phyloP scores from a whole-genome alignment of 1,139 yeast genomes.

The Magnusiomyces suaveolens region DNA sequence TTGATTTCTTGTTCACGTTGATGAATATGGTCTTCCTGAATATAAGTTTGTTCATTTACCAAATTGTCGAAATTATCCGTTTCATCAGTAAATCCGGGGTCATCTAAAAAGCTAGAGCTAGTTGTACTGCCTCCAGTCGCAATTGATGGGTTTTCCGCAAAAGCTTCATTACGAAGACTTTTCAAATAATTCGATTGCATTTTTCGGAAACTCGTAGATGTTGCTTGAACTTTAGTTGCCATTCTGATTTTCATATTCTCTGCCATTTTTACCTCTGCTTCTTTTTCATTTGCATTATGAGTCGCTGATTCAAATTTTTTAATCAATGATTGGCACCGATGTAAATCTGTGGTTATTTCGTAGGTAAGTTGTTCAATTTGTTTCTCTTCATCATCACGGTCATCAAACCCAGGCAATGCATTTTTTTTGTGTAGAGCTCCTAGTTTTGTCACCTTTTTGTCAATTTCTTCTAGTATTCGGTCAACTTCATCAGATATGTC shows the following conservation, averaged over 20 bases:
- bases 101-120: not conserved
- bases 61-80: not conserved
- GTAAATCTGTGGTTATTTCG: constrained; percentile 62
- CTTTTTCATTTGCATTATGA: constrained; percentile 33
- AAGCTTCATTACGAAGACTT: constrained; percentile 33
- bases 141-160: constrained; percentile 17
- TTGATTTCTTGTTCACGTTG: constrained; percentile 85
- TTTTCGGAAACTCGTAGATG: constrained; percentile 68
- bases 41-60: constrained; percentile 9
- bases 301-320: constrained; percentile 51
- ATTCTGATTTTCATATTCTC: constrained; percentile 74
- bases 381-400: constrained; percentile 58
- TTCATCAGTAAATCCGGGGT: not conserved
- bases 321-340: constrained; percentile 65
- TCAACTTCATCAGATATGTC: constrained; percentile 70
- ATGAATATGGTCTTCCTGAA: constrained; percentile 14
- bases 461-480: constrained; percentile 43
- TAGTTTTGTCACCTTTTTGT: constrained; percentile 45
- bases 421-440: constrained; percentile 69
- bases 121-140: not conserved
- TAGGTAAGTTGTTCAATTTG: constrained; percentile 70
- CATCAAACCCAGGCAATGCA: constrained; percentile 77
- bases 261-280: constrained; percentile 52
- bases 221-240: constrained; percentile 75
- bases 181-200: constrained; percentile 83